phyloP scores from a whole-genome alignment of 768 basidiomycete species.

The Xerocomellus dryophilus region DNA sequence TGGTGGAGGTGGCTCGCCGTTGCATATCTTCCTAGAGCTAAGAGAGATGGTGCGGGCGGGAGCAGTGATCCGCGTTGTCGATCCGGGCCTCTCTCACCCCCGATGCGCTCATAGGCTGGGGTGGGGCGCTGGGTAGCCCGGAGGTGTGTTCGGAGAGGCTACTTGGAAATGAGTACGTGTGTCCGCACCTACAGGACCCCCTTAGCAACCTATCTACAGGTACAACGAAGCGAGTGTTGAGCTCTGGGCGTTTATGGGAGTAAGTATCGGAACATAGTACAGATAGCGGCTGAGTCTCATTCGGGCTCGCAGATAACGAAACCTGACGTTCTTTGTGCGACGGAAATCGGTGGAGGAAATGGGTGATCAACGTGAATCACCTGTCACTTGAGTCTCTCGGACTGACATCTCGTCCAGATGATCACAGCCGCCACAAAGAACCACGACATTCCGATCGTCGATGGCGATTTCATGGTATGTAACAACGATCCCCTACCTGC shows the following conservation, averaged over 20 bases:
- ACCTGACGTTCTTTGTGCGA: slow-evolving; percentile 34
- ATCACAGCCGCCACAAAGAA: slow-evolving; percentile 35
- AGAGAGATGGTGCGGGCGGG: slow-evolving; percentile 54
- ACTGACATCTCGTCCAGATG: slow-evolving; percentile 28
- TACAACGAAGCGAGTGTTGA: slow-evolving; percentile 34
- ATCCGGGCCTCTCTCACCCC: slow-evolving; percentile 41
- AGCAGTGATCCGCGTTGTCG: slow-evolving; percentile 43
- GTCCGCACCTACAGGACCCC: not conserved
- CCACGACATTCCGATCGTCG: slow-evolving; percentile 39
- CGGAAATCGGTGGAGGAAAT: slow-evolving; percentile 45
- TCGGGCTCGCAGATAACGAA: slow-evolving; percentile 26
- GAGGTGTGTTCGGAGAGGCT: slow-evolving; percentile 38
- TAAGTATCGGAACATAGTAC: not conserved
- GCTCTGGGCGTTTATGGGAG: slow-evolving; percentile 31
- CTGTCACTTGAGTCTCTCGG: not conserved
- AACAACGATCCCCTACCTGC: not conserved
- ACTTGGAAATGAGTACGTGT: slow-evolving; percentile 35
- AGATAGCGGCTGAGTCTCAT: slow-evolving; percentile 2
- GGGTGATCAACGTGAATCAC: slow-evolving; percentile 40
- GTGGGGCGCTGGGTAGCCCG: slow-evolving; percentile 44
- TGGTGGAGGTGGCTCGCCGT: slow-evolving; percentile 61
- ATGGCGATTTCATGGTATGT: slow-evolving; percentile 44
- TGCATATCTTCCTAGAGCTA: slow-evolving; percentile 48
- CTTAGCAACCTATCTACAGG: slow-evolving; percentile 8
- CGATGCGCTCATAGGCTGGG: slow-evolving; percentile 41